These are phyloP conservation scores for Thelonectria blattea DNA, from an alignment of 2,329 filamentous ascomycete species.

Conservation along the genomic window DNA sequence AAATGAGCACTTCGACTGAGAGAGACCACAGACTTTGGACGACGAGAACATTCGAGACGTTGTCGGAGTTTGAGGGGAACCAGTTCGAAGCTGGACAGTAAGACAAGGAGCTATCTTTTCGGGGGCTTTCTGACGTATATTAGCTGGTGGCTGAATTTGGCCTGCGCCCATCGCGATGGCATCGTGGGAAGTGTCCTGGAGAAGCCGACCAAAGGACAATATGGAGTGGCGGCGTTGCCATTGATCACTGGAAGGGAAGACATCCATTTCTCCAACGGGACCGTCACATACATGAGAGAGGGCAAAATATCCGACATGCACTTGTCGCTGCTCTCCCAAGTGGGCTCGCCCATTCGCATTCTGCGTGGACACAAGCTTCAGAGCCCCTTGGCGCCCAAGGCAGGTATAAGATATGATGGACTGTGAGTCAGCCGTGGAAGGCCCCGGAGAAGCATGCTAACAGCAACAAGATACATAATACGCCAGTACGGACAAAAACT, in stretches of 20 bases:
- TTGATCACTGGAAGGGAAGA: conserved; percentile 59
- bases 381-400: conserved; percentile 57
- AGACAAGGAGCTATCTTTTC: conserved; percentile 30
- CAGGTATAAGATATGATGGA: conserved; percentile 64
- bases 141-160: conserved; percentile 65
- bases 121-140: conserved; percentile 21
- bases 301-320: conserved; percentile 54
- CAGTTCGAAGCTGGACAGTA: conserved; percentile 57
- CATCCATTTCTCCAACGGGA: conserved; percentile 36
- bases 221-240: conserved; percentile 55
- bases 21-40: conserved; percentile 46
- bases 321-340: conserved; percentile 54
- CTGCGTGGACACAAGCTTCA: conserved; percentile 57
- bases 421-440: conserved; percentile 48
- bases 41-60: conserved; percentile 40
- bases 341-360: conserved; percentile 58
- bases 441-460: conserved; percentile 8
- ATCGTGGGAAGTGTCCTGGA: conserved; percentile 55
- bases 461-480: conserved; percentile 52
- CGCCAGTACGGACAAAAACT: conserved; percentile 51
- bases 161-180: conserved; percentile 62
- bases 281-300: conserved; percentile 53
- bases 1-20: conserved; percentile 43
- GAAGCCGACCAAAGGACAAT: conserved; percentile 52
- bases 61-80: conserved; percentile 50